These are phyloP conservation scores for Pleurozium schreberi DNA, from an alignment of 225 moss, liverwort and hornwort species.

Conservation along the genomic window DNA sequence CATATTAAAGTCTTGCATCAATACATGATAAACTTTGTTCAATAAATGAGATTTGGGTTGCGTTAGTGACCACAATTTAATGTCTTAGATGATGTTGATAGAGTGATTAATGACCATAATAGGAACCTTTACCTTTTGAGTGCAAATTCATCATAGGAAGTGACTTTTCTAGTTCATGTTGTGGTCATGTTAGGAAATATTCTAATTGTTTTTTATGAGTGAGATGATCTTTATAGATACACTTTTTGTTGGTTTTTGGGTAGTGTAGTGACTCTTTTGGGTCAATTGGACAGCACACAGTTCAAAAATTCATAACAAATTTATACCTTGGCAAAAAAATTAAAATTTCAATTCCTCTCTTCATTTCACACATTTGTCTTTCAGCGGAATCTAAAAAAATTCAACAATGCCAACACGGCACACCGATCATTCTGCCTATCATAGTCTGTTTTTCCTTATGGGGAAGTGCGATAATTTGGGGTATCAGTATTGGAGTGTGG, in stretches of 20 bases:
- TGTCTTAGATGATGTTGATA: neutral
- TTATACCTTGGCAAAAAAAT: neutral
- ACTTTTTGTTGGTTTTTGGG: neutral
- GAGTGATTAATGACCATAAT: neutral
- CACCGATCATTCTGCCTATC: neutral
- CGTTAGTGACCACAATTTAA: neutral
- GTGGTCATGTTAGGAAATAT: neutral
- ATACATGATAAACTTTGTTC: neutral
- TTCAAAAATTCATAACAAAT: neutral
- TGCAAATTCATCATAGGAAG: neutral
- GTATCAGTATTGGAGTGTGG: neutral
- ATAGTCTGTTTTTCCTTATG: neutral
- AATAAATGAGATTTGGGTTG: neutral
- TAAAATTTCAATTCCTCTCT: neutral
- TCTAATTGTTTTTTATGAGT: neutral
- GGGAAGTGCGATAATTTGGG: neutral
- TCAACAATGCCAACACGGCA: neutral
- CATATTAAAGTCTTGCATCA: too few relatives aligned
- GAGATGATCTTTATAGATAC: neutral
- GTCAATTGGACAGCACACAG: neutral
- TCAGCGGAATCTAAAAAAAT: too few relatives aligned
- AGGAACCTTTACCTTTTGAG: neutral
- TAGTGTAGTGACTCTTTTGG: neutral
- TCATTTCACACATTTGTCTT: neutral
- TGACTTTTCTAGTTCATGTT: too few relatives aligned